Evolutionary conservation across 345 rosid species (phyloP), one percentile per base, ranked within the genome.

Genomic region (Citropsis articulata): DNA sequence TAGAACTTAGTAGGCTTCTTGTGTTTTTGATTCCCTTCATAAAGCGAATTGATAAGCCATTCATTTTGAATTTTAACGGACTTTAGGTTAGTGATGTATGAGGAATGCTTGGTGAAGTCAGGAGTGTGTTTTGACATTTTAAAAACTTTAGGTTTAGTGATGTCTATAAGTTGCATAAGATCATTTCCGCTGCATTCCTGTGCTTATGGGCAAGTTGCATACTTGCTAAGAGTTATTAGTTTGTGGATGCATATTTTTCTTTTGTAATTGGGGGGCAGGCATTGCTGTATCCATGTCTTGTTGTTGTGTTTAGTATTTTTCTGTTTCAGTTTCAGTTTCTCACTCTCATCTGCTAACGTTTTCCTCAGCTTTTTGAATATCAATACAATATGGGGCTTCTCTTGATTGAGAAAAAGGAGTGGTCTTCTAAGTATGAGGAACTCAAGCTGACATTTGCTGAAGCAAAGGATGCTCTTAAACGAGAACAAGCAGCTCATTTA

Each of bases 301-400:
- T 56, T 40, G 33, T 33, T 24, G 68, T 65, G 27, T 70, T 38
- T 50, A 21, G 12, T 78, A 31, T 79, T 78, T 65, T 28, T n/a
- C 30, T 28, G n/a, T 73, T 66, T 42, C 80, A 16, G 19, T 45
- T 27, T 69, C 18, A 48, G 73, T 19, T 45, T 16, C 18, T 36
- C 28, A 14, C 28, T 45, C 75, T 70, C 59, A 45, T 67, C 56
- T 55, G 25, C 72, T 73, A 53, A 10, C 77, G 36, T 73, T 42
- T 79, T 33, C 76, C 35, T 16, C 92, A 96, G 99, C 95, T 96
- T 61, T 96, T 91, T 57, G 97, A 94, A 16, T 95, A 95, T 81
- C 99, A 95, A 71, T 93, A 93, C 83, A 94, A 88, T 75, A 88
- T 96, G 97, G 99, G 98, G 40, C 93, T 96, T 80, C 94, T 96